Evolutionary conservation across 2,329 filamentous ascomycete species (phyloP).

Genomic region (Stemphylium lycopersici): DNA sequence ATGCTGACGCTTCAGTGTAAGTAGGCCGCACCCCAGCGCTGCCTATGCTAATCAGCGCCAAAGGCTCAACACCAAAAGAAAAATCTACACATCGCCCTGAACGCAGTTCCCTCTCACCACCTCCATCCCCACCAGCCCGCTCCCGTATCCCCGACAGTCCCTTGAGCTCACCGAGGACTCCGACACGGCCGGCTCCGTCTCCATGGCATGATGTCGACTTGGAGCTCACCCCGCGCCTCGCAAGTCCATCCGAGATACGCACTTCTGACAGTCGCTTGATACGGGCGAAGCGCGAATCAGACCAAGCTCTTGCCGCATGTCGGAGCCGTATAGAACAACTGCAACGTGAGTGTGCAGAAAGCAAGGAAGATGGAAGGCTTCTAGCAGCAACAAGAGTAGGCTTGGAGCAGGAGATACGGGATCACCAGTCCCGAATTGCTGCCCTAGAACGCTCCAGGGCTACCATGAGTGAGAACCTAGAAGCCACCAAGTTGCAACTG

Average conservation of each 20-base stretch:
- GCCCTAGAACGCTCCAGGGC: conserved; percentile 36
- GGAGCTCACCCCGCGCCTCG: conserved; percentile 25
- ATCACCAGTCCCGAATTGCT: conserved; percentile 38
- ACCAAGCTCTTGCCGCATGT: conserved; percentile 45
- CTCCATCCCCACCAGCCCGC: conserved; percentile 41
- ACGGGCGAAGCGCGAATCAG: conserved; percentile 46
- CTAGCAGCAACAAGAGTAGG: conserved; percentile 25
- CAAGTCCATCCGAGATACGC: conserved; percentile 32
- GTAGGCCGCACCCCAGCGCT: conserved; percentile 1
- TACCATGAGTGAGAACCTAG: conserved; percentile 29
- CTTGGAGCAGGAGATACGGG: conserved; percentile 36
- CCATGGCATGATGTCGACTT: conserved; percentile 33
- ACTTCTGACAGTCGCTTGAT: conserved; percentile 45
- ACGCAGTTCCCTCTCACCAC: conserved; percentile 40
- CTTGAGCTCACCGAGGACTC: conserved; percentile 27
- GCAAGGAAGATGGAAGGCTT: conserved; percentile 29
- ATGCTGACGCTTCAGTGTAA: conserved; percentile 48
- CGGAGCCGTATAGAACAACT: conserved; percentile 43
- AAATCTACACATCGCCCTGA: conserved; percentile 27
- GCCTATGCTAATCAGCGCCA: conserved; percentile 8
- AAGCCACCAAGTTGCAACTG: conserved; percentile 31
- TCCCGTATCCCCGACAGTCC: conserved; percentile 23
- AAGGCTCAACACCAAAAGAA: conserved; percentile 36
- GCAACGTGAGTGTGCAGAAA: conserved; percentile 38
- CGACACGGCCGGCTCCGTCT: conserved; percentile 28